Conservation (phyloP, 805 yeast genomes). For the Spathaspora sp. region DNA sequence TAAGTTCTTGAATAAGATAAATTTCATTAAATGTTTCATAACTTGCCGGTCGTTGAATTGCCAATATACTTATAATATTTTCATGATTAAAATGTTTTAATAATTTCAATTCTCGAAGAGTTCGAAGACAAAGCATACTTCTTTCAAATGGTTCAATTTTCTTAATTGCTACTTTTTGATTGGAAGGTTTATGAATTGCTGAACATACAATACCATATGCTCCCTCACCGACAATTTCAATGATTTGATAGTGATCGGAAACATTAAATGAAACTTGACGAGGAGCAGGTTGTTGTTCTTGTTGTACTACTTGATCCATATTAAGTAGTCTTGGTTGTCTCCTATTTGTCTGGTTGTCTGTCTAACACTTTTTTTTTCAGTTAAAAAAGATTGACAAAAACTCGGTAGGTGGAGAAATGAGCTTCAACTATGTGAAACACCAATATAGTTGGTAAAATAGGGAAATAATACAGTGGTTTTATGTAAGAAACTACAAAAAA, state of each 20-base stretch:
- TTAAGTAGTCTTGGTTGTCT: background rate
- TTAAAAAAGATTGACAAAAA: background rate
- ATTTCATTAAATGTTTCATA: conserved; percentile 81
- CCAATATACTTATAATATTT: conserved; percentile 84
- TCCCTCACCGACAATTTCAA: conserved; percentile 89
- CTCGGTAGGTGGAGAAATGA: background rate
- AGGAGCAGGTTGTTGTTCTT: background rate
- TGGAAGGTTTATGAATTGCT: conserved; percentile 81
- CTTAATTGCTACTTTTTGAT: conserved; percentile 90
- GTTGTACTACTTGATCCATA: background rate
- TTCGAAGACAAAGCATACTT: conserved; percentile 82
- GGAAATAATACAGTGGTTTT: background rate
- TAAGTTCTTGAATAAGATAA: conserved; percentile 80
- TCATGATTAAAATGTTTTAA: conserved; percentile 90
- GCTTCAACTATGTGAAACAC: background rate
- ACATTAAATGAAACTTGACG: conserved; percentile 67
- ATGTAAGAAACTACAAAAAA: background rate
- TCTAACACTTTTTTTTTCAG: too few relatives aligned
- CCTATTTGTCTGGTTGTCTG: background rate
- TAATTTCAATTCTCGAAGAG: conserved; percentile 84
- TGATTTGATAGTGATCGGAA: conserved; percentile 79
- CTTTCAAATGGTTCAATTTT: conserved; percentile 91
- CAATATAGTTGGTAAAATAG: too few relatives aligned
- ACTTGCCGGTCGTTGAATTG: conserved; percentile 78
- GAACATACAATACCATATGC: conserved; percentile 94